phyloP scores from a whole-genome alignment of 2,329 filamentous ascomycete species.

The Aspergillus novoparasiticus region DNA sequence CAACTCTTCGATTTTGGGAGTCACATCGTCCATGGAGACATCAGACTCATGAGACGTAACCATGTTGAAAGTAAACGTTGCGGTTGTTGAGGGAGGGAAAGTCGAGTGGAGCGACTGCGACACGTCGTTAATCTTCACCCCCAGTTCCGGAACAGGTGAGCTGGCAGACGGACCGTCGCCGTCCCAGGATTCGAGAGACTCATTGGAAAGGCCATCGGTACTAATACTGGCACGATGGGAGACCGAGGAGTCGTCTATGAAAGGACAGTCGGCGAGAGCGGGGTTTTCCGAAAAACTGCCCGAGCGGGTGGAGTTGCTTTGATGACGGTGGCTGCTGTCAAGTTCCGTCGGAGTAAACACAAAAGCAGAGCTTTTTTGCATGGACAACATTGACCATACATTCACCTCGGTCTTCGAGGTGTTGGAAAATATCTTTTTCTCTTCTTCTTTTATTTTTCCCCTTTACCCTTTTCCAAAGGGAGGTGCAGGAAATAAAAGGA shows the following conservation, averaged over 20 bases:
- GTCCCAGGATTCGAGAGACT: conserved; percentile 34
- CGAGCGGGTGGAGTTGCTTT: conserved; percentile 26
- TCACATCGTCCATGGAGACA: conserved; percentile 38
- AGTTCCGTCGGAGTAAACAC: conserved; percentile 26
- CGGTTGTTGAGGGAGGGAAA: conserved; percentile 23
- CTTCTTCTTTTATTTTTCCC: neutral
- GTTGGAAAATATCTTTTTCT: neutral
- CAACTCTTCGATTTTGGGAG: conserved; percentile 59
- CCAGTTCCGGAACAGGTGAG: conserved; percentile 25
- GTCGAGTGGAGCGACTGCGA: conserved; percentile 18
- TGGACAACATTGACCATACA: conserved; percentile 42
- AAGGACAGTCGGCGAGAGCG: conserved; percentile 27
- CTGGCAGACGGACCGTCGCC: conserved; percentile 24
- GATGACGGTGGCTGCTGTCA: conserved; percentile 19
- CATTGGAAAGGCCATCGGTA: conserved; percentile 38
- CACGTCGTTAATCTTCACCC: conserved; percentile 23
- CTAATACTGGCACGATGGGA: conserved; percentile 35
- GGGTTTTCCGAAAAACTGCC: conserved; percentile 27
- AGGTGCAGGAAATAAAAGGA: neutral
- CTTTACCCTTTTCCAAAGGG: neutral
- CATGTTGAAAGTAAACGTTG: conserved; percentile 28
- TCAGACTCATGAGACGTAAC: conserved; percentile 24
- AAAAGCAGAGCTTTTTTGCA: conserved; percentile 37
- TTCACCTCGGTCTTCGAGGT: conserved; percentile 9
- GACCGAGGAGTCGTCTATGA: conserved; percentile 31